phyloP scores from a whole-genome alignment of 148 eudicot genomes.

The Dianthus caryophyllus region DNA sequence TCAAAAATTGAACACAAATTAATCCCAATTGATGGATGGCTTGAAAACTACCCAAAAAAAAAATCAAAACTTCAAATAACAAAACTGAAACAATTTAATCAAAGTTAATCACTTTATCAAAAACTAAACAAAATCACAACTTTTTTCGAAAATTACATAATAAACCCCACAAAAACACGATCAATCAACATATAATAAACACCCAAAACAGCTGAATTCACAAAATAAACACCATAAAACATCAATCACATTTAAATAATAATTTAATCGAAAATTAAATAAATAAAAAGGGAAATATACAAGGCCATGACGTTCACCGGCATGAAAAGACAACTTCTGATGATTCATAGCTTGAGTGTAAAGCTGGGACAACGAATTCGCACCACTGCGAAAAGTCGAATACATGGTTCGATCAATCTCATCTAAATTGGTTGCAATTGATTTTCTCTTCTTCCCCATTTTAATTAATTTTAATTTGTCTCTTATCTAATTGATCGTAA shows the following conservation, averaged over 20 bases:
- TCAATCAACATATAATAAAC: too few relatives aligned
- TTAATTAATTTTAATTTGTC: too few relatives aligned
- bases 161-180: not conserved
- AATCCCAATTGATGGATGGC: too few relatives aligned
- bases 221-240: too few relatives aligned
- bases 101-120: too few relatives aligned
- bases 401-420: constrained; percentile 95
- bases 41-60: too few relatives aligned
- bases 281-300: constrained; percentile 27
- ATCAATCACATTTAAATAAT: too few relatives aligned
- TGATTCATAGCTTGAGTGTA: constrained; percentile 83
- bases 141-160: not conserved
- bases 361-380: constrained; percentile 79
- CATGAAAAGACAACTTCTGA: constrained; percentile 61
- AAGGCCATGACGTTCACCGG: constrained; percentile 77
- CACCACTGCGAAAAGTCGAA: constrained; percentile 62
- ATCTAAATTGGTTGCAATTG: constrained; percentile 61
- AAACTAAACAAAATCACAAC: not conserved
- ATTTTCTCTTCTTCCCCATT: constrained; percentile 85
- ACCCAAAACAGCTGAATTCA: too few relatives aligned
- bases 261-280: too few relatives aligned
- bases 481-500: too few relatives aligned
- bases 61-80: too few relatives aligned
- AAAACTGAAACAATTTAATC: too few relatives aligned
- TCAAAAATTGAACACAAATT: not conserved